These are phyloP conservation scores for Roridomyces roridus DNA, from an alignment of 768 basidiomycete species.

Conservation along the genomic window DNA sequence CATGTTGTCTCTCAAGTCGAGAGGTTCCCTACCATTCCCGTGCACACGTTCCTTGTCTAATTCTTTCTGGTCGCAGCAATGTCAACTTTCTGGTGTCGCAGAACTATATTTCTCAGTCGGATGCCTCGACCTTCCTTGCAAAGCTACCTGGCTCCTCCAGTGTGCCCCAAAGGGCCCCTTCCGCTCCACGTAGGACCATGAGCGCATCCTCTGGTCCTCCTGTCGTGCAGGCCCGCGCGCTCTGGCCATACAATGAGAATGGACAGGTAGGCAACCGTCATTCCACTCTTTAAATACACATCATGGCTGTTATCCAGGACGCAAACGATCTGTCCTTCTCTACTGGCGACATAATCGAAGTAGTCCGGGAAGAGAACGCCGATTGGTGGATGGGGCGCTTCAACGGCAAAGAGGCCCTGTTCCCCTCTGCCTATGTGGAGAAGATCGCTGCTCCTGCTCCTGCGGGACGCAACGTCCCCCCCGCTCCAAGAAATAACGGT, in stretches of 20 bases:
- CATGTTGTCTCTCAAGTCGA: conserved; percentile 66
- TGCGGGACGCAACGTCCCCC: conserved; percentile 26
- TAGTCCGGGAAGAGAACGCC: conserved; percentile 78
- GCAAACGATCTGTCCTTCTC: conserved; percentile 81
- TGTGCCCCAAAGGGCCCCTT: conserved; percentile 20
- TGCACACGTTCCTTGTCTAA: neutral
- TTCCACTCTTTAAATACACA: no score
- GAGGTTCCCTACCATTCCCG: conserved; percentile 23
- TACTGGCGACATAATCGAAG: conserved; percentile 77
- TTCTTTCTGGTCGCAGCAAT: conserved; percentile 32
- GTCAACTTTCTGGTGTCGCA: conserved; percentile 64
- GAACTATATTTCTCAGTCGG: conserved; percentile 55
- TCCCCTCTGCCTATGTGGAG: conserved; percentile 81
- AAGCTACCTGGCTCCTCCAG: conserved; percentile 46
- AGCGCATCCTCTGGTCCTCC: conserved; percentile 28
- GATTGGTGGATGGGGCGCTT: conserved; percentile 88
- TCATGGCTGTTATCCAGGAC: no score
- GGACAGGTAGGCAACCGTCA: conserved; percentile 50
- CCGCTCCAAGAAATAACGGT: conserved; percentile 29
- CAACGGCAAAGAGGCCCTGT: conserved; percentile 63
- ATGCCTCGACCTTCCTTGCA: conserved; percentile 54
- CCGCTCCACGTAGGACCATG: conserved; percentile 14
- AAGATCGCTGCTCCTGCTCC: conserved; percentile 40
- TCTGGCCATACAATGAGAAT: conserved; percentile 73
- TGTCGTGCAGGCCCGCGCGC: conserved; percentile 53